These are phyloP conservation scores for Mortierella antarctica DNA, from an alignment of 192 early-diverging fungal species.

Conservation along the genomic window DNA sequence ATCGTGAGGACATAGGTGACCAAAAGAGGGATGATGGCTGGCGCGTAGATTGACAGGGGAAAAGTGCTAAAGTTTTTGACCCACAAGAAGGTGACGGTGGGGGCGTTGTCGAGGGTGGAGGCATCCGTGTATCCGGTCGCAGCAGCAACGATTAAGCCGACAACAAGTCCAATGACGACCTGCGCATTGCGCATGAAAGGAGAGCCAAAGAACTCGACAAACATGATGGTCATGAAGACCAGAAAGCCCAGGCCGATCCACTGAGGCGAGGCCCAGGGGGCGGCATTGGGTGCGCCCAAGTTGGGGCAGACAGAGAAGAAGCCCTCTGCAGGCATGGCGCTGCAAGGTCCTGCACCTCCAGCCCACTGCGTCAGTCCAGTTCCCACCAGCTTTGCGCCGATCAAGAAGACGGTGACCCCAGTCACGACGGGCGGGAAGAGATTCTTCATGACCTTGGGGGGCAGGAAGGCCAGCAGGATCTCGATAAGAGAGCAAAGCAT, in stretches of 20 bases:
- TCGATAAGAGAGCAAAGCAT: conserved; percentile 63
- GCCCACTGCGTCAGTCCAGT: conserved; percentile 65
- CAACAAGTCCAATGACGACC: conserved; percentile 60
- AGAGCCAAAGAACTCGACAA: conserved; percentile 65
- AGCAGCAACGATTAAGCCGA: conserved; percentile 63
- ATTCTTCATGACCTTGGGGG: conserved; percentile 57
- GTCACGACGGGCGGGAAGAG: conserved; percentile 64
- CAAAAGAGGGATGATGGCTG: conserved; percentile 59
- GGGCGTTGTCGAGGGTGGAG: conserved; percentile 53
- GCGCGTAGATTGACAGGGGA: conserved; percentile 62
- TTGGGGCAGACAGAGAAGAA: conserved; percentile 62
- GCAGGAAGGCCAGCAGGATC: conserved; percentile 59
- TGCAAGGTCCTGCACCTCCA: conserved; percentile 61
- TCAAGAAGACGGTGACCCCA: conserved; percentile 59
- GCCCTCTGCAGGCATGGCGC: conserved; percentile 59
- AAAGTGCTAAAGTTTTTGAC: conserved; percentile 61
- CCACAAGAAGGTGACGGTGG: conserved; percentile 64
- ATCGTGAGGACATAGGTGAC: conserved; percentile 59
- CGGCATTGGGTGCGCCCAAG: conserved; percentile 59
- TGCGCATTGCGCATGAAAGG: conserved; percentile 65
- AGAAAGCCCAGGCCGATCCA: conserved; percentile 62
- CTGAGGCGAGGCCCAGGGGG: conserved; percentile 62
- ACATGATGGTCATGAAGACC: conserved; percentile 63
- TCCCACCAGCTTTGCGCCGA: conserved; percentile 62
- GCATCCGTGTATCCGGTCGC: conserved; percentile 61